phyloP scores from a whole-genome alignment of 2,329 filamentous ascomycete genomes.

The Bisporella sp. region DNA sequence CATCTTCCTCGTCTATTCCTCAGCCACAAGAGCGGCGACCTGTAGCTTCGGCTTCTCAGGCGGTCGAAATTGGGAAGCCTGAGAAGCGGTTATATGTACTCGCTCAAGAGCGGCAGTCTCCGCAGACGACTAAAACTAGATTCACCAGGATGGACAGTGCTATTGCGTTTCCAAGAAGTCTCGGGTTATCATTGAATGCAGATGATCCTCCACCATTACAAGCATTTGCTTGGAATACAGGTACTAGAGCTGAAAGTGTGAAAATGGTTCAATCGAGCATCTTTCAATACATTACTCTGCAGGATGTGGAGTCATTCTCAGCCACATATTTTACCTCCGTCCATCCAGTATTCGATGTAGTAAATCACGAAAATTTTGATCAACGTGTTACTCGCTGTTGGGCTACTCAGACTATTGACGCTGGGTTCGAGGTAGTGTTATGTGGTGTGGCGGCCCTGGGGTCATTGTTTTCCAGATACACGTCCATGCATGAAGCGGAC shows the following conservation, averaged over 20 bases:
- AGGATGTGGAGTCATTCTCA: background rate
- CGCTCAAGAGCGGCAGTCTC: background rate
- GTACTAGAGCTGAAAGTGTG: conserved; percentile 19
- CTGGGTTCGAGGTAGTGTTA: conserved; percentile 28
- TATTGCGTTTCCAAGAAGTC: background rate
- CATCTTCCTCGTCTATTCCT: too few species aligned
- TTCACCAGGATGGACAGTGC: background rate
- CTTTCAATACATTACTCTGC: background rate
- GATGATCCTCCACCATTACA: conserved; percentile 28
- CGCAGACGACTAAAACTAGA: background rate
- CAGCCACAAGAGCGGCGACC: too few species aligned
- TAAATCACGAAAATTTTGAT: conserved; percentile 4
- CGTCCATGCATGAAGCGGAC: conserved; percentile 21
- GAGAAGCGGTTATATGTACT: background rate
- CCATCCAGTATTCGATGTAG: conserved; percentile 19
- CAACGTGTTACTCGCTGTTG: background rate
- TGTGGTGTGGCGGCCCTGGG: conserved; percentile 27
- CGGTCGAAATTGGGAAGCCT: background rate
- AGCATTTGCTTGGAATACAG: conserved; percentile 31
- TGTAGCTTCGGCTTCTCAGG: background rate
- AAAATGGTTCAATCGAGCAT: background rate
- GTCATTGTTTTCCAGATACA: conserved; percentile 24
- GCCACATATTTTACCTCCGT: background rate
- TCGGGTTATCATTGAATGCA: background rate
- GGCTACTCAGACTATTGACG: conserved; percentile 2